Conservation (phyloP, 2,329 filamentous ascomycete genomes). For the Neofusicoccum sp. region DNA sequence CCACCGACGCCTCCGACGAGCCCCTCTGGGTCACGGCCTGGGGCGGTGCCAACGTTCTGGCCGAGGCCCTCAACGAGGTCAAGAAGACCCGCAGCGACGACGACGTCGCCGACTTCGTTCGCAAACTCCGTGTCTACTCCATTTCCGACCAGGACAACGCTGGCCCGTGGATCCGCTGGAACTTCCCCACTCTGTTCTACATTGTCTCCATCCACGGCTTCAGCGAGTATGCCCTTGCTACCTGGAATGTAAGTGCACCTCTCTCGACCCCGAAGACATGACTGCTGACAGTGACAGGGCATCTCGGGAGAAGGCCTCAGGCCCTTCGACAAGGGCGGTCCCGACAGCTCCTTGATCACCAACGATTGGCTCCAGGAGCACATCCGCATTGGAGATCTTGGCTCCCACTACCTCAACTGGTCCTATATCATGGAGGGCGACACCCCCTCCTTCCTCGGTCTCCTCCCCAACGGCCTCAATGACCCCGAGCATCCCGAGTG, state of each 20-base stretch:
- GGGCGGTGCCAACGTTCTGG: constrained; percentile 57
- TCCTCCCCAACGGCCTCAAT: constrained; percentile 48
- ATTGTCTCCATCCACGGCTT: constrained; percentile 54
- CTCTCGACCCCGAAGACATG: too few species aligned
- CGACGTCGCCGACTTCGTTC: constrained; percentile 41
- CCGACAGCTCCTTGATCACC: constrained; percentile 46
- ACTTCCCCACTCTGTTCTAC: constrained; percentile 53
- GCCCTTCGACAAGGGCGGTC: constrained; percentile 43
- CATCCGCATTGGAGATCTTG: constrained; percentile 50
- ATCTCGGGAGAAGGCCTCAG: constrained; percentile 36
- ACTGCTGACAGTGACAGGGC: background rate
- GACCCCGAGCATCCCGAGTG: constrained; percentile 43
- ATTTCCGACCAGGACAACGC: constrained; percentile 59
- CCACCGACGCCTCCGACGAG: constrained; percentile 33
- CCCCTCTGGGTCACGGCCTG: constrained; percentile 55
- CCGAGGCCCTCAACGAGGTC: constrained; percentile 50
- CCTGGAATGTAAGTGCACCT: constrained; percentile 45
- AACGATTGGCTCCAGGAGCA: constrained; percentile 51
- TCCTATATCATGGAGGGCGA: constrained; percentile 53
- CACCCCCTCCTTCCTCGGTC: constrained; percentile 45
- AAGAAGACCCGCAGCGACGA: constrained; percentile 28
- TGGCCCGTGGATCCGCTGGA: constrained; percentile 51
- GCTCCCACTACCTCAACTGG: constrained; percentile 48
- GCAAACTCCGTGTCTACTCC: constrained; percentile 54
- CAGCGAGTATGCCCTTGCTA: constrained; percentile 50